Percentiles rank a stretch among this genome's conserved stretches.
Conservation (phyloP, 331 rosid species). For the Prunus yedoensis region DNA sequence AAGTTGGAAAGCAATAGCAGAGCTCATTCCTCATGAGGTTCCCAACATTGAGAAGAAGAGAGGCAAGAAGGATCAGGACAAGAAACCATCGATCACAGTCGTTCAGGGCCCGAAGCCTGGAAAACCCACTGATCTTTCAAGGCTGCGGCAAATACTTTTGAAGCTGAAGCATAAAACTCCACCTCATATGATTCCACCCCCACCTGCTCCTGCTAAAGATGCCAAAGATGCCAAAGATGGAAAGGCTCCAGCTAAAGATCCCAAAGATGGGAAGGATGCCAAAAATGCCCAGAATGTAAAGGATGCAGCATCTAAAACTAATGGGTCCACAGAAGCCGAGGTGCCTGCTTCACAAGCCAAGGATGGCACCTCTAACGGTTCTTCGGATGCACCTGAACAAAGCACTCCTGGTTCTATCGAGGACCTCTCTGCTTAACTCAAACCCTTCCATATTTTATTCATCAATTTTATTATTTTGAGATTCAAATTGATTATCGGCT, state of each 20-base stretch:
- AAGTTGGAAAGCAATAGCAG: constrained; percentile 95
- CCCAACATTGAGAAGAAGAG: constrained; percentile 90
- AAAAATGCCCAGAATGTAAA: constrained; percentile 39
- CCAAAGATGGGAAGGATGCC: constrained; percentile 67
- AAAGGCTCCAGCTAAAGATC: constrained; percentile 51
- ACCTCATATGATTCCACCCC: constrained; percentile 95
- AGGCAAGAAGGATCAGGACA: constrained; percentile 96
- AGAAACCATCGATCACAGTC: constrained; percentile 82
- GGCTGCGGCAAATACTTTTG: constrained; percentile 86
- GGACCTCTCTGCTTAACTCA: constrained; percentile 38
- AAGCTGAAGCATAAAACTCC: constrained; percentile 98
- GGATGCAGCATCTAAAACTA: constrained; percentile 47
- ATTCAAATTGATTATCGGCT: constrained; percentile 34
- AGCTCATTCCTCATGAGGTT: constrained; percentile 92
- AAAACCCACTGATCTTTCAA: constrained; percentile 90
- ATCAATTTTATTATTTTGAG: constrained; percentile 23
- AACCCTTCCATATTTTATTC: constrained; percentile 16
- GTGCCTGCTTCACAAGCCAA: constrained; percentile 49
- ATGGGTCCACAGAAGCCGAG: constrained; percentile 51
- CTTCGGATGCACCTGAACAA: constrained; percentile 47
- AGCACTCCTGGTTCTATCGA: constrained; percentile 46
- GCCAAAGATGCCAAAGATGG: background rate
- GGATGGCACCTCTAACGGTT: constrained; percentile 57
- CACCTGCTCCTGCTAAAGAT: constrained; percentile 49
- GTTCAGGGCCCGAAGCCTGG: constrained; percentile 99